Evolutionary conservation across 768 basidiomycete genomes (phyloP).

Genomic region (Termitomyces sp.): DNA sequence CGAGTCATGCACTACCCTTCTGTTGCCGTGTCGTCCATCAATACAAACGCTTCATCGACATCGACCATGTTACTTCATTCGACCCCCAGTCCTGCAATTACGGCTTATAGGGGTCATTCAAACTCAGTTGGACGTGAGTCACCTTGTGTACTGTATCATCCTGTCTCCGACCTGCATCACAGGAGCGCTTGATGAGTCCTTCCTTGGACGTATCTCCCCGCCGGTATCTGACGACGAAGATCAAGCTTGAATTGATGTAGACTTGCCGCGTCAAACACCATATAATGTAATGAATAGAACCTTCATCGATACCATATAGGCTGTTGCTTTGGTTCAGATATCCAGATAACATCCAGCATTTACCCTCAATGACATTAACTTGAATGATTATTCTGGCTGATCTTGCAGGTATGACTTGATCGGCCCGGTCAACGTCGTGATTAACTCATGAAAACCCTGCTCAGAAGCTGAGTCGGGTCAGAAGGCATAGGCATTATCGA

Average conservation of each 20-base stretch:
- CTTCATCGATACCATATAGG: neutral
- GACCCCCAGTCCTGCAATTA: slow-evolving; percentile 36
- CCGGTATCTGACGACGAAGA: neutral
- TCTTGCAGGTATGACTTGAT: neutral
- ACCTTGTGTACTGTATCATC: neutral
- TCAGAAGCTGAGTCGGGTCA: too few species aligned
- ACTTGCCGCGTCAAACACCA: neutral
- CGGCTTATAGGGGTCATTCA: slow-evolving; percentile 34
- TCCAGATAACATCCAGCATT: neutral
- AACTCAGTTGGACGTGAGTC: slow-evolving; percentile 31
- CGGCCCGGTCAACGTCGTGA: neutral
- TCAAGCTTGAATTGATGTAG: neutral
- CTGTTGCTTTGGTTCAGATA: neutral
- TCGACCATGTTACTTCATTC: slow-evolving; percentile 26
- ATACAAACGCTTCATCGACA: slow-evolving; percentile 25
- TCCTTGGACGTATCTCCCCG: slow-evolving; percentile 19
- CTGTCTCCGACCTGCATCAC: neutral
- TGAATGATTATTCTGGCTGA: neutral
- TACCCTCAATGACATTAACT: neutral
- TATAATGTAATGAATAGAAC: neutral
- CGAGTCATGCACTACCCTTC: slow-evolving; percentile 29
- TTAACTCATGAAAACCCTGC: neutral
- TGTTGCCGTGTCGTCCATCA: slow-evolving; percentile 25
- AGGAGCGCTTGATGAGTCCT: slow-evolving; percentile 39
- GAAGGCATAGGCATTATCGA: too few species aligned